Conservation (phyloP, 2,329 filamentous ascomycete species). For the Ploettnerulaceae sp. region DNA sequence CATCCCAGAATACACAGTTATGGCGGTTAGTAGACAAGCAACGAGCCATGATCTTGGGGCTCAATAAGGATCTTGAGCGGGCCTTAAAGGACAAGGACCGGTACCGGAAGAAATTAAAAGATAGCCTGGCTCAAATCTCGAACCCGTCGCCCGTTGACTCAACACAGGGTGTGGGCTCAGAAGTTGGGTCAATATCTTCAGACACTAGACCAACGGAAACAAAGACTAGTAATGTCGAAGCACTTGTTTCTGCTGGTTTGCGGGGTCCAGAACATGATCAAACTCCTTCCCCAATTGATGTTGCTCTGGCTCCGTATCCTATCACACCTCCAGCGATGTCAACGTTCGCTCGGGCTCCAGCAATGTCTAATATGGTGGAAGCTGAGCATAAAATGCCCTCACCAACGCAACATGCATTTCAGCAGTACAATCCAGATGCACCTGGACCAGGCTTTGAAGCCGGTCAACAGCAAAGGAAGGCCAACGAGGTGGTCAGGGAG, state of each 20-base stretch:
- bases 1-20: slow-evolving; percentile 85
- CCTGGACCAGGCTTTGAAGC: slow-evolving; percentile 32
- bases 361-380: slow-evolving; percentile 41
- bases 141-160: slow-evolving; percentile 32
- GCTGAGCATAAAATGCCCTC: slow-evolving; percentile 56
- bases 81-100: slow-evolving; percentile 91
- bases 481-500: slow-evolving; percentile 39
- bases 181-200: slow-evolving; percentile 26
- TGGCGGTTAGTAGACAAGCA: slow-evolving; percentile 98
- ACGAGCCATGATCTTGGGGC: slow-evolving; percentile 81
- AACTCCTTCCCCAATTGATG: slow-evolving; percentile 53
- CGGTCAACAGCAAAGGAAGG: slow-evolving; percentile 41
- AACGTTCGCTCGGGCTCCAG: slow-evolving; percentile 35
- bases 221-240: slow-evolving; percentile 21
- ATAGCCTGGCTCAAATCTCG: slow-evolving; percentile 47
- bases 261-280: slow-evolving; percentile 24
- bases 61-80: slow-evolving; percentile 91
- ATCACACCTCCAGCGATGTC: slow-evolving; percentile 59
- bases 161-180: slow-evolving; percentile 27
- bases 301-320: slow-evolving; percentile 57
- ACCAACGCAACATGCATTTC: slow-evolving; percentile 53
- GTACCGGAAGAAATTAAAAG: slow-evolving; percentile 86
- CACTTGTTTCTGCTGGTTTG: slow-evolving; percentile 29
- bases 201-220: slow-evolving; percentile 15
- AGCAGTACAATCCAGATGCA: slow-evolving; percentile 45